These are phyloP conservation scores for Naganishia albida DNA, from an alignment of 1,284 basidiomycete genomes.

Conservation along the genomic window DNA sequence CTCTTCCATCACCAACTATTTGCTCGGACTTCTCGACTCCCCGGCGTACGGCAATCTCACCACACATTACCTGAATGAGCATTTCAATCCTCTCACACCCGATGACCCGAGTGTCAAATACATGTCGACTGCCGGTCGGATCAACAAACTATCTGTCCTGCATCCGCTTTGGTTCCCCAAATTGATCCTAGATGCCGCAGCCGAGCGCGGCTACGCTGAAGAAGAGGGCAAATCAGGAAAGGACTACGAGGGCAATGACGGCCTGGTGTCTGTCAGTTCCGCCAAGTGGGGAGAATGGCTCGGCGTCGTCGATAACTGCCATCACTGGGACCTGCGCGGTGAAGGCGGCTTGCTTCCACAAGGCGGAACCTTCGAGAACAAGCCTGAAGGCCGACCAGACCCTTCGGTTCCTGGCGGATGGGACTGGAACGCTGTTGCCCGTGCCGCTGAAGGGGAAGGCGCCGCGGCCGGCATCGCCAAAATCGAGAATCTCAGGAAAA, in stretches of 20 bases:
- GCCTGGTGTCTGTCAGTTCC: slow-evolving; percentile 83
- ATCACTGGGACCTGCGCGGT: slow-evolving; percentile 97
- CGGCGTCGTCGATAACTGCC: slow-evolving; percentile 82
- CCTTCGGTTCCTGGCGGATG: slow-evolving; percentile 36
- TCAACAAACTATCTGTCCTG: slow-evolving; percentile 69
- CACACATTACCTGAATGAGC: slow-evolving; percentile 75
- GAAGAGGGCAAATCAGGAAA: slow-evolving; percentile 54
- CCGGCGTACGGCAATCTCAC: slow-evolving; percentile 96
- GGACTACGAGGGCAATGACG: slow-evolving; percentile 85
- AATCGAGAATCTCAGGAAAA: slow-evolving; percentile 19
- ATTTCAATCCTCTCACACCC: slow-evolving; percentile 91
- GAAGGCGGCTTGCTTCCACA: slow-evolving; percentile 58
- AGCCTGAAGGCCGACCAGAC: slow-evolving; percentile 38
- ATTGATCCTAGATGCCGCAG: slow-evolving; percentile 75
- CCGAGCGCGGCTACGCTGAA: slow-evolving; percentile 61
- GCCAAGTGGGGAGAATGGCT: slow-evolving; percentile 93
- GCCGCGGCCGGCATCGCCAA: slow-evolving; percentile 23
- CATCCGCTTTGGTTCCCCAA: slow-evolving; percentile 98
- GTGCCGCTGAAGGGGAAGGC: slow-evolving; percentile 21
- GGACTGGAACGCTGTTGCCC: slow-evolving; percentile 34
- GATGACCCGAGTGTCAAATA: slow-evolving; percentile 84
- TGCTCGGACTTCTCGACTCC: slow-evolving; percentile 91
- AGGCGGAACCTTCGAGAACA: slow-evolving; percentile 42
- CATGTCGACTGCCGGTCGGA: slow-evolving; percentile 82
- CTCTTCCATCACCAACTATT: slow-evolving; percentile 68